These are phyloP conservation scores for Oryza meridionalis DNA, from an alignment of 176 grass and related monocot genomes.

Conservation along the genomic window DNA sequence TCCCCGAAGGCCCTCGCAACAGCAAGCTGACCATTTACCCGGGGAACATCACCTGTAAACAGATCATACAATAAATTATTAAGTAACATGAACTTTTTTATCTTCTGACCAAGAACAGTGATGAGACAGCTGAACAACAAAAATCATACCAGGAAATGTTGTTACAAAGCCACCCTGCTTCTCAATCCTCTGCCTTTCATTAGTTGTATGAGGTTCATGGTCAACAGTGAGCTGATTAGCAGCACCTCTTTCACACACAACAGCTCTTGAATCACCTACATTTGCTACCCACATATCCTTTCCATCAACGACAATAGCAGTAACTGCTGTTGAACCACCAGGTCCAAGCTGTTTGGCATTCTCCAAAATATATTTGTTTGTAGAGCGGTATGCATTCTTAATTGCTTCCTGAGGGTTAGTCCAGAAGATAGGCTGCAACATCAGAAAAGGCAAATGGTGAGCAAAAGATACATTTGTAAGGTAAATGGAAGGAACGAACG, in stretches of 20 bases:
- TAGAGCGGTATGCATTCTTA: conserved; percentile 80
- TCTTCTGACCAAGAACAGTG: conserved; percentile 3
- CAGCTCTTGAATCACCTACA: conserved; percentile 87
- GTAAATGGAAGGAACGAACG: background rate
- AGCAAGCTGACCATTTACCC: conserved; percentile 98
- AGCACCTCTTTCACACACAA: conserved; percentile 81
- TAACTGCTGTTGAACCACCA: conserved; percentile 97
- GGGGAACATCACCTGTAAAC: conserved; percentile 85
- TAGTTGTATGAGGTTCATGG: conserved; percentile 70
- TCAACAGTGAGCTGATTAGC: conserved; percentile 97
- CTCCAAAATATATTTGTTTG: conserved; percentile 93
- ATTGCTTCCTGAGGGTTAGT: conserved; percentile 61
- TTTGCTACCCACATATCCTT: conserved; percentile 99
- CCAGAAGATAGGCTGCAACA: conserved; percentile 81
- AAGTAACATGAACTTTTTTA: background rate
- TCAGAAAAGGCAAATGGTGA: conserved; percentile 22
- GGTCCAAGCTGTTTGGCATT: conserved; percentile 82
- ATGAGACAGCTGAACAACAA: conserved; percentile 29
- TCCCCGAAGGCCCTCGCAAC: conserved; percentile 98
- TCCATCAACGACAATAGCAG: conserved; percentile 92
- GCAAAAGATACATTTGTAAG: background rate
- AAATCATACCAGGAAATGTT: conserved; percentile 84
- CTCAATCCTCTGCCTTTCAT: conserved; percentile 91
- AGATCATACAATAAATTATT: conserved; percentile 21
- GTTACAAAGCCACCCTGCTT: conserved; percentile 95